Conservation (phyloP, 495 filamentous ascomycete species). For the Stereocaulon alpinum region DNA sequence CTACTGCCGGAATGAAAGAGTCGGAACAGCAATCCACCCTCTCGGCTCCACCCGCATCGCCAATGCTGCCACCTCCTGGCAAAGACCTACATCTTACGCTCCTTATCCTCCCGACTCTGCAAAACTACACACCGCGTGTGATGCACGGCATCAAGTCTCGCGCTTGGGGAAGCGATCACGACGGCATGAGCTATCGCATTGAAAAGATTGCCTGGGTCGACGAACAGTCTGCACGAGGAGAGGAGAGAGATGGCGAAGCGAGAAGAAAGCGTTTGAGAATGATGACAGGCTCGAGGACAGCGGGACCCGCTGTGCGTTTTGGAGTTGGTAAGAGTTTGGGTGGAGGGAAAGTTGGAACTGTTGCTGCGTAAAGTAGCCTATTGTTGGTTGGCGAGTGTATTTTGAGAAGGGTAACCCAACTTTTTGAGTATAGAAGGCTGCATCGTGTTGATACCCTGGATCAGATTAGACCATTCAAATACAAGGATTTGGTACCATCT, state of each 20-base stretch:
- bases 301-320: neutral
- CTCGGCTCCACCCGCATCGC: constrained; percentile 26
- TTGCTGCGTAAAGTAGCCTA: neutral
- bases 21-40: neutral
- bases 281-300: neutral
- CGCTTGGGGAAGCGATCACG: constrained; percentile 57
- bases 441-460: neutral
- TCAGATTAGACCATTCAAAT: neutral
- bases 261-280: constrained; percentile 47
- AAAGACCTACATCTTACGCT: constrained; percentile 78
- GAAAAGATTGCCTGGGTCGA: constrained; percentile 71
- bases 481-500: no score
- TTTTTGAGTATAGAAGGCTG: neutral
- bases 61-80: constrained; percentile 37
- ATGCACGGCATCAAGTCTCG: constrained; percentile 73
- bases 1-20: neutral
- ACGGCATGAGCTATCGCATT: constrained; percentile 85
- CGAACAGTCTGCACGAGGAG: constrained; percentile 52
- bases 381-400: neutral
- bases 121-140: constrained; percentile 62
- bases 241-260: constrained; percentile 52
- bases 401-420: neutral
- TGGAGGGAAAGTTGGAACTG: constrained; percentile 1
- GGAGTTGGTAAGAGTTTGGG: constrained; percentile 4
- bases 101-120: constrained; percentile 67